Base-by-base conservation (phyloP, 192 early-diverging fungal species). In the Coemansia sp. region DNA sequence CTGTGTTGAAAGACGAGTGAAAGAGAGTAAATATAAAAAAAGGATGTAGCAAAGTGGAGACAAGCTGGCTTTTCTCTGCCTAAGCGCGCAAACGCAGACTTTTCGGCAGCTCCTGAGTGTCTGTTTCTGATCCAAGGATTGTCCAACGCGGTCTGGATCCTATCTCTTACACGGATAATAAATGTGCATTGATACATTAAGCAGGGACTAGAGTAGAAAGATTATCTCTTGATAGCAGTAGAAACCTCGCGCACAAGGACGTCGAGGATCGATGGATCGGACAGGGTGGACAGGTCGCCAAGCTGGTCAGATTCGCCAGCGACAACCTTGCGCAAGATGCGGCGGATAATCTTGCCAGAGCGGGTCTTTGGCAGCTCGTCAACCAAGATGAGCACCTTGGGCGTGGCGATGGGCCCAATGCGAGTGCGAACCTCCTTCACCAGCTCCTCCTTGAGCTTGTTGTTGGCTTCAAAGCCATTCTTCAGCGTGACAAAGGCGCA, bases 331-430 rank as follows among this genome's bases (percentile, higher is more conserved):
- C 96, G 86, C 83, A 98, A 85, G 66, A 98, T 91, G 55, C 97
- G 89, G 49, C 97, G 88, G 92, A 98, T 96, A 76, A 98, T 95
- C 87, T 98, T 98, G 61, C 97, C 97, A 39, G 90, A 92, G 31
- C 96, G 89, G 29, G 97, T 98, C 88, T 98, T 97, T 75, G 97
- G 96, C 66, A 98, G 85, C 80, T 96, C 95, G 24, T 85, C 85
- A 6, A 94, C 91, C 66, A 97, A 72, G 65, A 97, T 89, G 36
- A 98, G 90, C 44, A 86, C 83, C 81, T 95, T 95, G 29, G 97
- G 95, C 8, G 92, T 88, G 55, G 96, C 96, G 70, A 98, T 96
- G 18, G 97, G 92, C 3, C 95, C 97, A 84, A 98, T 97, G 66
- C 90, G 90, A 49, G 90, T 87, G 62, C 95, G 92, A 11, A 98